Evolutionary conservation across 2,329 filamentous ascomycete genomes (phyloP).

Genomic region (Colletotrichum coccodes): DNA sequence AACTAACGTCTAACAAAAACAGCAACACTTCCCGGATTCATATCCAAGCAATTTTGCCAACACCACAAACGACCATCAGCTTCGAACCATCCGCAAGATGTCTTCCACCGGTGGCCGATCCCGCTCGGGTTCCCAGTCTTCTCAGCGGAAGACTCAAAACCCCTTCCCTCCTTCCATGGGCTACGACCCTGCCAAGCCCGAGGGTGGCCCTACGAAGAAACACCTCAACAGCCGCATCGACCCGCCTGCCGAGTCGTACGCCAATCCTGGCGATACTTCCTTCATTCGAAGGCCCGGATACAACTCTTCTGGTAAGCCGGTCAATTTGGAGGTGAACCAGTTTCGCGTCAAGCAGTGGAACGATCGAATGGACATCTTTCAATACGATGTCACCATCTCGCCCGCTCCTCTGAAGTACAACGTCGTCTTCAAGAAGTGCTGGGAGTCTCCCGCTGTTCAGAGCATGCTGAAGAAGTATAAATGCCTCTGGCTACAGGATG

Average conservation of each 20-base stretch:
- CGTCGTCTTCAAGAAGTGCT: slow-evolving; percentile 79
- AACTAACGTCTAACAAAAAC: not conserved
- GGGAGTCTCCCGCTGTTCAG: slow-evolving; percentile 73
- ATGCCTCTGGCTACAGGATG: slow-evolving; percentile 78
- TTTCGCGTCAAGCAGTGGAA: slow-evolving; percentile 72
- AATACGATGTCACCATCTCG: slow-evolving; percentile 84
- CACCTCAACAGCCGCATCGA: slow-evolving; percentile 63
- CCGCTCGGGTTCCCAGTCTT: slow-evolving; percentile 18
- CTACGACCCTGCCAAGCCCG: slow-evolving; percentile 54
- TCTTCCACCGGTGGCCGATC: slow-evolving; percentile 11
- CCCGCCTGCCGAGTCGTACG: slow-evolving; percentile 67
- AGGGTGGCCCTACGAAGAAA: slow-evolving; percentile 36
- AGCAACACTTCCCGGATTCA: not conserved
- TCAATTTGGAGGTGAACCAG: slow-evolving; percentile 75
- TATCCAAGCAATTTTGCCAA: not conserved
- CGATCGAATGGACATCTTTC: slow-evolving; percentile 72
- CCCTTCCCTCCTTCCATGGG: slow-evolving; percentile 42
- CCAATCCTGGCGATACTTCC: slow-evolving; percentile 40
- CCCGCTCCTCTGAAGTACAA: slow-evolving; percentile 69
- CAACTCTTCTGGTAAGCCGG: slow-evolving; percentile 66
- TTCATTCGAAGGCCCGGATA: slow-evolving; percentile 62
- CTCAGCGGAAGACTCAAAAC: not conserved
- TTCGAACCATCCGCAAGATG: not conserved
- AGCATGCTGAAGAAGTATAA: slow-evolving; percentile 58
- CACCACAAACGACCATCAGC: not conserved